Evolutionary conservation across 2,329 filamentous ascomycete species (phyloP).

Genomic region (Trichoderma sp.): DNA sequence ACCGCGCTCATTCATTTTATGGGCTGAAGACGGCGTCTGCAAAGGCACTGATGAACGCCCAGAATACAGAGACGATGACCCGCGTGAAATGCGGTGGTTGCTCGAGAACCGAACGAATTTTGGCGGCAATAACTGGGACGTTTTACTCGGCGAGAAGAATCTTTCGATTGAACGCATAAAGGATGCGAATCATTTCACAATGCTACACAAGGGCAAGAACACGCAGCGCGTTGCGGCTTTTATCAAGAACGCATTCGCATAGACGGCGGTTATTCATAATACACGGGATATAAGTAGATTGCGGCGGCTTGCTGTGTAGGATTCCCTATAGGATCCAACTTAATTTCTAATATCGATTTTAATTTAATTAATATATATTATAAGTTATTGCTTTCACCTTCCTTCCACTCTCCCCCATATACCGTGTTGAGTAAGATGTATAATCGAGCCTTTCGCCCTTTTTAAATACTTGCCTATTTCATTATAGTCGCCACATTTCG

Average conservation of each 20-base stretch:
- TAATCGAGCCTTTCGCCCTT: neutral
- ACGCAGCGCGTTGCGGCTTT: slow-evolving; percentile 10
- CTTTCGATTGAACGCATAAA: slow-evolving; percentile 19
- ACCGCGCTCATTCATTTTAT: slow-evolving; percentile 65
- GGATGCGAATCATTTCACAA: slow-evolving; percentile 69
- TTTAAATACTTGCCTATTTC: neutral
- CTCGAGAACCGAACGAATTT: slow-evolving; percentile 73
- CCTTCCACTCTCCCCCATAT: neutral
- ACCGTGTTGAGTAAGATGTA: neutral
- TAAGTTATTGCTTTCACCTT: neutral
- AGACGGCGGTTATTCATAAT: neutral
- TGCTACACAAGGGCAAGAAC: slow-evolving; percentile 54
- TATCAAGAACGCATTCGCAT: slow-evolving; percentile 8
- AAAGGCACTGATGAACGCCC: slow-evolving; percentile 59
- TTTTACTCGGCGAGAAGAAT: slow-evolving; percentile 54
- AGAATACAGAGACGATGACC: slow-evolving; percentile 24
- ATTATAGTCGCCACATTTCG: neutral
- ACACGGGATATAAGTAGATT: neutral
- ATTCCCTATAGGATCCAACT: neutral
- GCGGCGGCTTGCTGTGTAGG: slow-evolving; percentile 11
- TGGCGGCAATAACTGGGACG: slow-evolving; percentile 69
- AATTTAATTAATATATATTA: neutral
- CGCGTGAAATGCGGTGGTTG: slow-evolving; percentile 56
- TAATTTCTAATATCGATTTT: neutral
- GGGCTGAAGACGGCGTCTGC: slow-evolving; percentile 74